A percentile compares a stretch with the other conserved stretches of the same genome.
These are phyloP conservation scores for Metschnikowia henanensis DNA, from an alignment of 805 yeast genomes.

Conservation along the genomic window DNA sequence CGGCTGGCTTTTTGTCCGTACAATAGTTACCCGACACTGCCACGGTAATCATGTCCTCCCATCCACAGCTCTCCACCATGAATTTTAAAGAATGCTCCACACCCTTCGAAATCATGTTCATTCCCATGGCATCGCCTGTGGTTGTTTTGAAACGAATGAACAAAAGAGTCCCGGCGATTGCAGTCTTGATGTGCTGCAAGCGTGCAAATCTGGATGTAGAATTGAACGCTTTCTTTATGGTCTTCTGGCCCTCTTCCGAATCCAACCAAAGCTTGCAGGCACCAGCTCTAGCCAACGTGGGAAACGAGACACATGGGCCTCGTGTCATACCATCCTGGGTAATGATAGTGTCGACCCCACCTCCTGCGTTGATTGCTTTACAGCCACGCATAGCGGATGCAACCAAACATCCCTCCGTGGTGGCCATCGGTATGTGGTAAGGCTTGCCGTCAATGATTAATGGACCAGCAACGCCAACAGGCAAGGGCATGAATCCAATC, in stretches of 20 bases:
- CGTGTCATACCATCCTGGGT: conserved; percentile 99
- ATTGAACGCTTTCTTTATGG: conserved; percentile 85
- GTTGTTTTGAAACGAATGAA: conserved; percentile 96
- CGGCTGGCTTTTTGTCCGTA: conserved; percentile 97
- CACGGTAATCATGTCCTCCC: conserved; percentile 89
- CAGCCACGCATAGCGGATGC: conserved; percentile 99
- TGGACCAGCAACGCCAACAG: conserved; percentile 98
- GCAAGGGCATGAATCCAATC: conserved; percentile 93
- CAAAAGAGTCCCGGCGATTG: conserved; percentile 88
- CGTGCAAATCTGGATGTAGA: conserved; percentile 99
- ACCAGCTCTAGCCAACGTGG: conserved; percentile 82
- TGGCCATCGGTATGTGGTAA: conserved; percentile 96
- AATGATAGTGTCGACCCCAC: conserved; percentile 90
- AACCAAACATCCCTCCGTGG: conserved; percentile 98
- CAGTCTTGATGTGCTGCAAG: conserved; percentile 85
- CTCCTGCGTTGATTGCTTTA: conserved; percentile 96
- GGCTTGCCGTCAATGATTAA: conserved; percentile 85
- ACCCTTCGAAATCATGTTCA: conserved; percentile 99
- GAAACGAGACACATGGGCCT: conserved; percentile 96
- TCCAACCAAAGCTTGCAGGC: conserved; percentile 95
- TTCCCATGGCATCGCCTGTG: conserved; percentile 99
- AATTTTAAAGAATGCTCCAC: conserved; percentile 82
- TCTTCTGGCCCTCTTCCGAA: conserved; percentile 87
- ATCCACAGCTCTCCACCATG: conserved; percentile 88
- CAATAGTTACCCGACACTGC: conserved; percentile 98